Evolutionary conservation across 2,329 filamentous ascomycete species (phyloP), one percentile per base, ranked within the genome.

Genomic region (Phyllosticta ampelicida): DNA sequence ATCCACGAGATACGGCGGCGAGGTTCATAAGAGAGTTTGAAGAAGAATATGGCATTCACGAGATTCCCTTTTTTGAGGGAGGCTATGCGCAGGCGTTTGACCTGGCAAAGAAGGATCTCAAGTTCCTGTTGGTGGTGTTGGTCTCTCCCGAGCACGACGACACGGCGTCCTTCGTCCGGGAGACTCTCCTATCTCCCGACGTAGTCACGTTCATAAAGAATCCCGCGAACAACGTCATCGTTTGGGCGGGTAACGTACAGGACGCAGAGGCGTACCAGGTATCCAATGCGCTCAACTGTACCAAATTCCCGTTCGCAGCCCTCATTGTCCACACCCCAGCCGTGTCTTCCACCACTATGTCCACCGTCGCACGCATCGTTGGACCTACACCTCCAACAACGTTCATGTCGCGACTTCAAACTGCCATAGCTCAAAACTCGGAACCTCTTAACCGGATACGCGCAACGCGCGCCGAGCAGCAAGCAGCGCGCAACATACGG

Each of bases 181-280:
- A 95, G 23, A 96, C 90, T 0, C 79, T 99, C 0, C 80, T 96
- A 8, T 80, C 86, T 1, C 81, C 83, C 1, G 86, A 91, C 50
- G 85, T 96, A 2, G 78, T 85, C 10, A 75, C 79, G 5, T 95
- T 90, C 66, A 72, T 97, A 64, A 86, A 84, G 62, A 82, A 92
- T 60, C 82, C 87, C 0, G 73, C 78, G 30, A 90, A 90, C 71
- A 87, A 92, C 67, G 82, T 96, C 28, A 77, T 97, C 36, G 73
- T 99, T 2, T 99, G 94, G 94, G 90, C 87, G 48, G 94, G 94
- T 52, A 96, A 90, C 64, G 87, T 97, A 0, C 83, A 90, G 62
- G 94, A 99, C 70, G 87, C 90, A 2, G 94, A 99, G 74, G 89
- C 92, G 5, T 97, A 95, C 71, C 90, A 96, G 70, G 90, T 96